Evolutionary conservation across 108 stramenopile genomes (phyloP), one percentile per base, ranked within the genome.

Genomic region (Aurantiochytrium sp.): DNA sequence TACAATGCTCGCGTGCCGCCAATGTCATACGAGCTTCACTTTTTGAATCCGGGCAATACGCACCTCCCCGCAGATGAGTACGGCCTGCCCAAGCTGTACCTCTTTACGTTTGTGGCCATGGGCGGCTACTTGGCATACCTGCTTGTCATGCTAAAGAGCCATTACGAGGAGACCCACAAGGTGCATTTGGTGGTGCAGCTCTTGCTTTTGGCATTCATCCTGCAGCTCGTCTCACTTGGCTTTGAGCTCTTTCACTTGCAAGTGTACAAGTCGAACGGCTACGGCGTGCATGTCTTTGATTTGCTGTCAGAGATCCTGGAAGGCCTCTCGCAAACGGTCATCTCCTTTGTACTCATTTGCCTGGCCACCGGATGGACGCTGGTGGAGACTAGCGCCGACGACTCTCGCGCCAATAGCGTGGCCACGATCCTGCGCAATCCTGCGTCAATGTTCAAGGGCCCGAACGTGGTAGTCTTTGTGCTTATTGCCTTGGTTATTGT

Each of bases 21-120:
- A 6, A 83, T 83, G 76, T 16, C 45, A 12, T 83, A 45, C 51
- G 76, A 83, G 76, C 12, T 83, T 28, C 76, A 83, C 76, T 23
- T 83, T 12, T 23, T 53, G 16, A 83, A 83, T 23, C 76, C 76
- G 18, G 76, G 76, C 45, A 83, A 53, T 45, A 83, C 76, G n/a
- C 76, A 83, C 51, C 76, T 83, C 6, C 76, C 76, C 6, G 76
- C 76, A 21, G 76, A 83, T 23, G 76, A 83, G 76, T 53, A 83
- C 51, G 76, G 76, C 51, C 5, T 83, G 44, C 76, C 76, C 45
- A 83, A 83, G 28, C 49, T 83, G n/a, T 83, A 83, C 51, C 76
- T 83, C 28, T 83, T 83, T 1, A 83, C 76, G 6, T 83, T 83
- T 83, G 18, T 83, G 45, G 45, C 76, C 45, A 83, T 83, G 76